Evolutionary conservation across 305 asterid genomes (phyloP).

Genomic region (Fraxinus xanthoxyloides): DNA sequence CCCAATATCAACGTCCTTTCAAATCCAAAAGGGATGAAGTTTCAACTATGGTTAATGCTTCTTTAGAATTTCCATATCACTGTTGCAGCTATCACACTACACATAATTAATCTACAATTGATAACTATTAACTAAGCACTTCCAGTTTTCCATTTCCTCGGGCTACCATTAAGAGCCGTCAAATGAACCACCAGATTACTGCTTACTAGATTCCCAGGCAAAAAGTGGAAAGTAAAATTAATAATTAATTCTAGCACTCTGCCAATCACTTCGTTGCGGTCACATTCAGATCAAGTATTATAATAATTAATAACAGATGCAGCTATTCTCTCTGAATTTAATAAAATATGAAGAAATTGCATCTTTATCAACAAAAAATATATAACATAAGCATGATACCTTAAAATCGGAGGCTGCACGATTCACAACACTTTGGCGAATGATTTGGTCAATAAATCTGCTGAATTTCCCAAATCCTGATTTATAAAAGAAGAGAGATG

Average conservation of each 20-base stretch:
- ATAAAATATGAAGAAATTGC: not conserved
- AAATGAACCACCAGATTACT: not conserved
- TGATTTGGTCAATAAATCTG: slow-evolving; percentile 23
- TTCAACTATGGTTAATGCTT: not conserved
- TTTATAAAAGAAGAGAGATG: not conserved
- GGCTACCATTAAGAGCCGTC: not conserved
- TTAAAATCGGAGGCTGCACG: slow-evolving; percentile 29
- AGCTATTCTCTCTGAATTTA: not conserved
- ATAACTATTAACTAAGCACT: not conserved
- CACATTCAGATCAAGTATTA: not conserved
- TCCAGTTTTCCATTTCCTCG: not conserved
- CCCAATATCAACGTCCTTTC: not conserved
- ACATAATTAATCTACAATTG: not conserved
- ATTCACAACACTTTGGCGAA: slow-evolving; percentile 30
- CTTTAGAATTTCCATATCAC: not conserved
- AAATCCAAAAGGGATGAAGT: not conserved
- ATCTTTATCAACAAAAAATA: not conserved
- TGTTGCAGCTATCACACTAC: not conserved
- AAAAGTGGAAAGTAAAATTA: not conserved
- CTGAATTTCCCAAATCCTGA: slow-evolving; percentile 41
- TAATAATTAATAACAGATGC: not conserved
- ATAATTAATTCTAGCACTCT: not conserved
- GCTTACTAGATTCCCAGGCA: not conserved
- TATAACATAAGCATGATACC: slow-evolving; percentile 17
- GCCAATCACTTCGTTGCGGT: not conserved